phyloP scores from a whole-genome alignment of 1,284 basidiomycete species.

The Naganishia sp. region DNA sequence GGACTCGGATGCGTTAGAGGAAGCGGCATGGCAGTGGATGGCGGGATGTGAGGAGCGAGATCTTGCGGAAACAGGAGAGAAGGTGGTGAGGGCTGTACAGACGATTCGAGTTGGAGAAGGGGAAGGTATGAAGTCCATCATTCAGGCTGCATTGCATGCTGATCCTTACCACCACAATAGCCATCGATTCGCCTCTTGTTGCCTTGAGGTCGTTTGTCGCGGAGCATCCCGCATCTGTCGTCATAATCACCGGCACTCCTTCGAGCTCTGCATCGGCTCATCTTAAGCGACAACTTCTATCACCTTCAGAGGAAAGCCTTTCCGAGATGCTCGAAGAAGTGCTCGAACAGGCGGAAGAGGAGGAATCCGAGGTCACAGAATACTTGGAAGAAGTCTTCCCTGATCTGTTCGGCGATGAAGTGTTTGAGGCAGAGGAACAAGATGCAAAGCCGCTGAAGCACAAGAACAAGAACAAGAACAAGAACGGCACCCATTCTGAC shows the following conservation, averaged over 20 bases:
- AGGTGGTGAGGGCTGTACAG: slow-evolving; percentile 18
- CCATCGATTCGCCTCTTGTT: slow-evolving; percentile 11
- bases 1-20: background rate
- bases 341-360: slow-evolving; percentile 11
- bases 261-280: slow-evolving; percentile 29
- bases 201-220: slow-evolving; percentile 11
- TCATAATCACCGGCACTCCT: slow-evolving; percentile 45
- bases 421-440: background rate
- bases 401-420: slow-evolving; percentile 23
- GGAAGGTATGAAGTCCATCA: background rate
- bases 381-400: slow-evolving; percentile 26
- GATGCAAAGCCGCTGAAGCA: slow-evolving; percentile 30
- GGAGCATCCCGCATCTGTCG: slow-evolving; percentile 35
- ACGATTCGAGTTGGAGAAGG: slow-evolving; percentile 19
- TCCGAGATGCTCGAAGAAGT: slow-evolving; percentile 87
- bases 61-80: slow-evolving; percentile 14
- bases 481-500: slow-evolving; percentile 8
- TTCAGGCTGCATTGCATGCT: too few relatives aligned
- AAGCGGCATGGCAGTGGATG: slow-evolving; percentile 4
- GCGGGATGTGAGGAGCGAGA: slow-evolving; percentile 17
- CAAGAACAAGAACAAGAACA: slow-evolving; percentile 27
- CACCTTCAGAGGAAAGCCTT: slow-evolving; percentile 86
- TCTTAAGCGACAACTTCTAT: slow-evolving; percentile 62
- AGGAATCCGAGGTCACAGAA: slow-evolving; percentile 13
- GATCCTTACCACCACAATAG: background rate